Evolutionary conservation across 768 basidiomycete species (phyloP).

Genomic region (Tulasnella sp.): DNA sequence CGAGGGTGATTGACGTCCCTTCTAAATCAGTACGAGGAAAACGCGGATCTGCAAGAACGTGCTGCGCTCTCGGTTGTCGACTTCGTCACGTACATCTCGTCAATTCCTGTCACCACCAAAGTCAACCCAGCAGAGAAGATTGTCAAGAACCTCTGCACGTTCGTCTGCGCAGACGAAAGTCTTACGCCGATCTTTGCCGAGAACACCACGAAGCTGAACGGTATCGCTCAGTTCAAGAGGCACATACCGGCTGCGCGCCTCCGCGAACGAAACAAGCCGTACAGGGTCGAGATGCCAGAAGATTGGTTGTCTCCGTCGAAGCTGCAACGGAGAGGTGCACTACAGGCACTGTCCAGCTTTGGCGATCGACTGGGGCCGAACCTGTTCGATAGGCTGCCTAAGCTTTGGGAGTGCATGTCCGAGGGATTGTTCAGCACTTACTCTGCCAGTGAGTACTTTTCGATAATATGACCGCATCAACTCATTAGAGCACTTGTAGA

Average conservation of each 20-base stretch:
- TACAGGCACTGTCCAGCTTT: conserved; percentile 68
- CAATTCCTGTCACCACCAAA: conserved; percentile 42
- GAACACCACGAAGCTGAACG: conserved; percentile 30
- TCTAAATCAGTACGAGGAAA: conserved; percentile 66
- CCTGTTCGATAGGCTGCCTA: conserved; percentile 73
- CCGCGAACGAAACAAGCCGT: conserved; percentile 20
- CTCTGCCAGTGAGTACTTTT: conserved; percentile 41
- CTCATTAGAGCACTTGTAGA: neutral
- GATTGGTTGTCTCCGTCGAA: conserved; percentile 53
- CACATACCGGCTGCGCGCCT: conserved; percentile 31
- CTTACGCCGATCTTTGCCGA: conserved; percentile 82
- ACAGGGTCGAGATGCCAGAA: conserved; percentile 24
- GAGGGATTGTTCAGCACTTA: conserved; percentile 63
- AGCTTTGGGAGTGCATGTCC: conserved; percentile 90
- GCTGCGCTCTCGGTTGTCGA: conserved; percentile 78
- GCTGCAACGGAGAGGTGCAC: conserved; percentile 75
- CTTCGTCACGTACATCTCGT: conserved; percentile 76
- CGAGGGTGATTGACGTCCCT: neutral
- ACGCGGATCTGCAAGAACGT: conserved; percentile 74
- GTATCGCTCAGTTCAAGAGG: conserved; percentile 49
- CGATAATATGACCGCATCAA: neutral
- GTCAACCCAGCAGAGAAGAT: conserved; percentile 89
- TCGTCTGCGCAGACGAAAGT: conserved; percentile 83
- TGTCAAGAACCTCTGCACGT: conserved; percentile 92
- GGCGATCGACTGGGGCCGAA: conserved; percentile 61